A percentile compares a stretch with the other conserved stretches of the same genome.
phyloP scores from a whole-genome alignment of 129 eudicot genomes.

The Flaveria robusta region DNA sequence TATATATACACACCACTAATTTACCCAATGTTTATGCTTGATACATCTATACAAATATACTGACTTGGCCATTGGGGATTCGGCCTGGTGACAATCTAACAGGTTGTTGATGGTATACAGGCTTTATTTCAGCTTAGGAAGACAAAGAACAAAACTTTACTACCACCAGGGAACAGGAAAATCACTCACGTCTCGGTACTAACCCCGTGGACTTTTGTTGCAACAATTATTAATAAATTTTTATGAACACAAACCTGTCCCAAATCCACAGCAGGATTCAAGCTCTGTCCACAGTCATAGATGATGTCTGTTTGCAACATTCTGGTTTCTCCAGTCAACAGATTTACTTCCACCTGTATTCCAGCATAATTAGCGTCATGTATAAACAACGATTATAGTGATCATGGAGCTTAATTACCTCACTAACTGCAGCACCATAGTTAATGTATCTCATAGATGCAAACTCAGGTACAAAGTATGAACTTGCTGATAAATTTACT shows the following conservation, averaged over 20 bases:
- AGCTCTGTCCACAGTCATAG: constrained; percentile 92
- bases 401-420: constrained; percentile 48
- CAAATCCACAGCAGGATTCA: constrained; percentile 95
- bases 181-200: neutral
- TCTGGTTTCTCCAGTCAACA: constrained; percentile 79
- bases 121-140: too few relatives aligned
- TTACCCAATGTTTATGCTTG: too few relatives aligned
- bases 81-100: too few relatives aligned
- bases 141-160: neutral
- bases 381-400: neutral
- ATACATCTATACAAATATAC: too few relatives aligned
- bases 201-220: neutral
- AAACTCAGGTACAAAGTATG: constrained; percentile 63
- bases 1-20: too few relatives aligned
- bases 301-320: constrained; percentile 69
- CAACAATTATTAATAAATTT: neutral
- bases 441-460: constrained; percentile 62
- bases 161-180: neutral
- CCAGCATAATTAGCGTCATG: constrained; percentile 11
- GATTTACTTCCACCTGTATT: constrained; percentile 76
- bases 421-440: constrained; percentile 97
- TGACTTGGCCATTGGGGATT: too few relatives aligned
- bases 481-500: constrained; percentile 67
- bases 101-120: too few relatives aligned
- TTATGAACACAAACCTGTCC: constrained; percentile 64